These are phyloP conservation scores for Inga oerstediana DNA, from an alignment of 306 rosid species.

Conservation along the genomic window DNA sequence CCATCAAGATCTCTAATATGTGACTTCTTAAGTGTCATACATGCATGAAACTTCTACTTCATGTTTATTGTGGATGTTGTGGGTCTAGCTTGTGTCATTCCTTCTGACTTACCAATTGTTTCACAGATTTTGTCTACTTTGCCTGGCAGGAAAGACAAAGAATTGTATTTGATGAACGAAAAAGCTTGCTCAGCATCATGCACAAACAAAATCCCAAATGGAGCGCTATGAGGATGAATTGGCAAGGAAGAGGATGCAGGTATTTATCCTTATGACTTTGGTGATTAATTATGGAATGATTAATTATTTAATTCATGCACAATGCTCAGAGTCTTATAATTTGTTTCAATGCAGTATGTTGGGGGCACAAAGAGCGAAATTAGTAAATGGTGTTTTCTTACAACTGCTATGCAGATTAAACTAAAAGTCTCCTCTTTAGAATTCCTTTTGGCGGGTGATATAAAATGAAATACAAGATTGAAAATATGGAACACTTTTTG, in stretches of 20 bases:
- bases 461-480: no score
- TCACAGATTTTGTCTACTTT: conserved; percentile 14
- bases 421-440: no score
- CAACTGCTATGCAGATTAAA: no score
- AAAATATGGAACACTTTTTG: no score
- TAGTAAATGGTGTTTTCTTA: no score
- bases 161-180: conserved; percentile 88
- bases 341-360: no score
- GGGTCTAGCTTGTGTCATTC: not conserved
- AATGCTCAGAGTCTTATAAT: no score
- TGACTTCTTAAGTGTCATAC: not conserved
- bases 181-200: conserved; percentile 90
- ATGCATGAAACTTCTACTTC: not conserved
- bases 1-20: not conserved
- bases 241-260: conserved; percentile 77
- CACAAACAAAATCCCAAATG: conserved; percentile 89
- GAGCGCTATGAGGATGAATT: conserved; percentile 90
- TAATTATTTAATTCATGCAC: not conserved
- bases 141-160: conserved; percentile 81
- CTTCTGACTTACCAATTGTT: not conserved
- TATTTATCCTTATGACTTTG: conserved; percentile 7
- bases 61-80: conserved; percentile 3
- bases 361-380: no score
- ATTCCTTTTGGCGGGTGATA: no score
- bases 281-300: not conserved